Base-by-base conservation (phyloP, 176 grass and related monocot genomes). In the Aegilops umbellulata region DNA sequence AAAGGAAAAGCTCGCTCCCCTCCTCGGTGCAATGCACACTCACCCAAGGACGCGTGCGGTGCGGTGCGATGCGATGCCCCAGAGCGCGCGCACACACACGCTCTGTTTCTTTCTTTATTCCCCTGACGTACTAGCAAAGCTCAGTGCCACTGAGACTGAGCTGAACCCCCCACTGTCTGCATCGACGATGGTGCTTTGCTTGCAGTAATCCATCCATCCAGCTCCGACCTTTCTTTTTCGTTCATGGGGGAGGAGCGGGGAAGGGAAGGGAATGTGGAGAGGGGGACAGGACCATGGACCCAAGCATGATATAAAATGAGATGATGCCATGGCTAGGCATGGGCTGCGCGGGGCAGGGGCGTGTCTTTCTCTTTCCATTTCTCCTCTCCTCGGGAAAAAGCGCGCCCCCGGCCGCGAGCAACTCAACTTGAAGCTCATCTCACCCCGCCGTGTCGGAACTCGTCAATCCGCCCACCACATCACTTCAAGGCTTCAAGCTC, bases 271-370 rank as follows among this genome's bases (percentile, higher is more conserved):
- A 84, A 87, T 85, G 85, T 84, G 82, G 60, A 31, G 85, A 87
- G 80, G 89, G 76, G 61, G 89, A 84, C 85, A 81, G 77, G 67
- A 60, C n/a, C 85, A 76, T 63, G 60, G 22, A 61, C 17, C 27
- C 85, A 41, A 41, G 39, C 9, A 69, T 53, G 60, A 76, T 84
- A 87, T 81, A 87, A 91, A 91, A 78, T 68, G 84, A 65, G 19
- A 69, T 68, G 49, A 78, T 77, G 79, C 74, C 17, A 58, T 69
- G 25, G 57, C 20, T 35, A 79, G 68, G 69, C 55, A 78, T 22
- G 69, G 36, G 65, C n/a, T 6, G 60, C 5, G 64, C 39, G 31
- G 49, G 16, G 49, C 49, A 53, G 49, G 49, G 71, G 14, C 42
- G 72, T 44, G 72, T 49, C 72, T 49, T 23, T 74, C 70, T 68